Evolutionary conservation across 495 filamentous ascomycete genomes (phyloP).

Genomic region (Daldinia decipiens): DNA sequence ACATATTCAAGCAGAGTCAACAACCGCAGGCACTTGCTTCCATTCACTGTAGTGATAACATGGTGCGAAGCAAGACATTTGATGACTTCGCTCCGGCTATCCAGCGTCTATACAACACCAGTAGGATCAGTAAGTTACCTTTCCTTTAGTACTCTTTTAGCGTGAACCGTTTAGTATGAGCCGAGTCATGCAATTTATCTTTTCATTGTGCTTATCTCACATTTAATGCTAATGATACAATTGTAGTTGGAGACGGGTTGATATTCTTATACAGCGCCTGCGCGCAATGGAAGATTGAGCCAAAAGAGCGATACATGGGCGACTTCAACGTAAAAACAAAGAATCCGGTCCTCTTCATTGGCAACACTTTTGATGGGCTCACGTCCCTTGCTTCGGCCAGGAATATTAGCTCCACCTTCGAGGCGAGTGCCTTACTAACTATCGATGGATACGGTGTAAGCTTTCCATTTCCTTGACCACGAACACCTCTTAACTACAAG

Average conservation of each 20-base stretch:
- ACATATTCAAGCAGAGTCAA: conserved; percentile 4
- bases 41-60: conserved; percentile 46
- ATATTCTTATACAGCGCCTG: conserved; percentile 45
- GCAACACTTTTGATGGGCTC: conserved; percentile 55
- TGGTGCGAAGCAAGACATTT: conserved; percentile 34
- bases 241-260: conserved; percentile 35
- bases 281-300: conserved; percentile 56
- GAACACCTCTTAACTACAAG: no score
- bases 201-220: not conserved
- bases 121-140: conserved; percentile 28
- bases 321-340: conserved; percentile 56
- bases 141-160: not conserved
- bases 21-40: conserved; percentile 17
- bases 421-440: conserved; percentile 62
- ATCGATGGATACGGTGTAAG: conserved; percentile 67
- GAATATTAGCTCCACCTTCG: conserved; percentile 61
- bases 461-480: conserved; percentile 13
- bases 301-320: conserved; percentile 56
- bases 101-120: conserved; percentile 16
- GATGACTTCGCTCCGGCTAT: conserved; percentile 42
- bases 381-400: conserved; percentile 60
- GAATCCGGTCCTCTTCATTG: conserved; percentile 57
- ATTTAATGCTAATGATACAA: conserved; percentile 20
- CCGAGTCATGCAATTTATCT: not conserved
- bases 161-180: not conserved